A percentile compares a stretch with the other conserved stretches of the same genome.
phyloP scores from a whole-genome alignment of 345 rosid species.

The Brassica juncea region DNA sequence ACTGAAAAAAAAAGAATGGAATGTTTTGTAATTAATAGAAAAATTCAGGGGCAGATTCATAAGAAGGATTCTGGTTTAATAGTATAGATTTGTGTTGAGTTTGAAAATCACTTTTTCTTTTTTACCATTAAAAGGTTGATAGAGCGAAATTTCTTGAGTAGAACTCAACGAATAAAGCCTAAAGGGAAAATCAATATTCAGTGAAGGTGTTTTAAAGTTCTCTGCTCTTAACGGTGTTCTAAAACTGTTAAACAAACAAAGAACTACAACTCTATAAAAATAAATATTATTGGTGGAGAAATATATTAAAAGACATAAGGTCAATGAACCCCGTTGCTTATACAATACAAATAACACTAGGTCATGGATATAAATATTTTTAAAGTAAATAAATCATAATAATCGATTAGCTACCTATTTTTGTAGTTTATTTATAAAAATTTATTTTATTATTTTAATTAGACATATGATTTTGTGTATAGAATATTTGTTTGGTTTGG shows the following conservation, averaged over 20 bases:
- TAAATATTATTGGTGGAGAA: slow-evolving; percentile 2
- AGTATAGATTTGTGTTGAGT: slow-evolving; percentile 5
- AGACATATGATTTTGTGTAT: too few relatives aligned
- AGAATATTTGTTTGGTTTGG: too few relatives aligned
- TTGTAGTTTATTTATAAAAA: too few relatives aligned
- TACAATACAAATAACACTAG: slow-evolving; percentile 18
- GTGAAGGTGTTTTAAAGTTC: slow-evolving; percentile 13
- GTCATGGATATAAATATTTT: too few relatives aligned
- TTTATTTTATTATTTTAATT: too few relatives aligned
- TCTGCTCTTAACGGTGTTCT: neutral
- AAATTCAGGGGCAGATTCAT: too few relatives aligned
- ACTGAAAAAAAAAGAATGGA: too few relatives aligned
- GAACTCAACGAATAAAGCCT: slow-evolving; percentile 27
- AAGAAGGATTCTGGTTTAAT: too few relatives aligned
- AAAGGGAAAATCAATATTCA: slow-evolving; percentile 2
- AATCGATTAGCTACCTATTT: too few relatives aligned
- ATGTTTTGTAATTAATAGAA: too few relatives aligned
- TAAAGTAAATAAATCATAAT: too few relatives aligned
- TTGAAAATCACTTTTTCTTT: slow-evolving; percentile 8
- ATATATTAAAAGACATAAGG: slow-evolving; percentile 15
- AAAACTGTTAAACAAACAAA: neutral
- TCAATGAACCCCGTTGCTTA: slow-evolving; percentile 18
- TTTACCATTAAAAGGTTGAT: slow-evolving; percentile 18
- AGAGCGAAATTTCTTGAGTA: slow-evolving; percentile 16
- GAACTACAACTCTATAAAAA: neutral